Base-by-base conservation (phyloP, 169 alveolate species). In the Babesia gibsoni region DNA sequence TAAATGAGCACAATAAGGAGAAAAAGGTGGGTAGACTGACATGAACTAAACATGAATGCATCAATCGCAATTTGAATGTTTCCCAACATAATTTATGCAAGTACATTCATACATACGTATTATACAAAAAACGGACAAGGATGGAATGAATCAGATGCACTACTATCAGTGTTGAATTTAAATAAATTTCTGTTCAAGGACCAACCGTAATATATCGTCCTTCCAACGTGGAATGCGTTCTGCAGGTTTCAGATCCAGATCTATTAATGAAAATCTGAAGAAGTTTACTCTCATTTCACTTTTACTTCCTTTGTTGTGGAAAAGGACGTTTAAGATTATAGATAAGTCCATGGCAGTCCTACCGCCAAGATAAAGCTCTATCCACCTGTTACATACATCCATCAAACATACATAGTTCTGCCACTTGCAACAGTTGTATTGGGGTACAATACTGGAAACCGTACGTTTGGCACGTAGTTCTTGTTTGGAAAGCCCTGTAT, bases 301-400 rank as follows among this genome's bases (percentile, higher is more conserved):
- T 22, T 1, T n/a, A 2, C 27, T 33, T 23, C 39, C 35, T 20
- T 29, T n/a, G 16, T 25, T 12, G 29, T 58, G 46, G 53, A 57
- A 73, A 23, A 65, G 58, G 30, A 74, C 67, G 73, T 74, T 74
- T 36, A 65, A 46, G 6, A 74, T 50, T 0, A 66, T 39, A 0
- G 84, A 74, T 14, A 63, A 42, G 57, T 74, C 84, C 84, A 74
- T 74, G n/a, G 79, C 58, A 5, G 73, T 67, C 29, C 84, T 74
- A 12, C 84, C 84, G 35, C 63, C 58, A 1, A 74, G 72, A 35
- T 65, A 74, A 27, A 65, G 42, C 23, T 61, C 39, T 8, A 74
- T 50, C 84, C 84, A 74, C 9, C 57, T 37, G 7, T 30, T 35
- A 30, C 49, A 25, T 18, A 20, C 54, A 3, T 41, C 68, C 14